Evolutionary conservation across 1,139 yeast species (phyloP).

Genomic region (Yamadazyma kanchanaburiensis): DNA sequence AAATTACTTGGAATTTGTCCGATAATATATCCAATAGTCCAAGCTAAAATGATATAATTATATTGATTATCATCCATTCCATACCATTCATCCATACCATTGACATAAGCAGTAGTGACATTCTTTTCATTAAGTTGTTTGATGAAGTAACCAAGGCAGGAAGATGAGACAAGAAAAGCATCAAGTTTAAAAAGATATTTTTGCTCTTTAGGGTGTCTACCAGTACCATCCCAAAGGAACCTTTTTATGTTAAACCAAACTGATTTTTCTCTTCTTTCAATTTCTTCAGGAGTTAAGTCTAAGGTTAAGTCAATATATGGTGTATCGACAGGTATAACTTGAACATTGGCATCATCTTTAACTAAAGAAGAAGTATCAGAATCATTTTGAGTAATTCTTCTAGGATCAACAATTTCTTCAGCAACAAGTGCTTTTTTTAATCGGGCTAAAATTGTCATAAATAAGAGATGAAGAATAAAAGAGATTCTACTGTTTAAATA

Average conservation of each 20-base stretch:
- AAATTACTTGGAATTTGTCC: conserved; percentile 62
- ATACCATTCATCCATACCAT: conserved; percentile 59
- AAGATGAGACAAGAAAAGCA: conserved; percentile 39
- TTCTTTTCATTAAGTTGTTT: conserved; percentile 43
- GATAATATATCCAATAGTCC: conserved; percentile 60
- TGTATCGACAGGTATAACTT: conserved; percentile 3
- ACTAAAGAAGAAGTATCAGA: conserved; percentile 1
- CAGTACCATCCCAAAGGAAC: conserved; percentile 43
- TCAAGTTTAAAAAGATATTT: conserved; percentile 40
- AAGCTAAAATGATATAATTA: conserved; percentile 48
- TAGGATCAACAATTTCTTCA: conserved; percentile 1
- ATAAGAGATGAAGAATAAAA: too few species aligned
- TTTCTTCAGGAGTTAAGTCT: conserved; percentile 28
- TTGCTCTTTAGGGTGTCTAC: conserved; percentile 36
- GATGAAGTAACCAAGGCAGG: conserved; percentile 39
- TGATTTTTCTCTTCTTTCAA: conserved; percentile 18
- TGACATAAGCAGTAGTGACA: conserved; percentile 53
- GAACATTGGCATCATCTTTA: conserved; percentile 3
- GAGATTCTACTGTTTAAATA: too few species aligned
- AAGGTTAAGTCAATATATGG: conserved; percentile 29
- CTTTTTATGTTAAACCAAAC: conserved; percentile 23
- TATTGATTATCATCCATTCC: conserved; percentile 51
- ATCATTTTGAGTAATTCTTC: too few species aligned
- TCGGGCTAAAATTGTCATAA: not conserved
- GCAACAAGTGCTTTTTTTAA: not conserved